Evolutionary conservation across 73 alveolate genomes (phyloP).

Genomic region (Paramecium tetraurelia): DNA sequence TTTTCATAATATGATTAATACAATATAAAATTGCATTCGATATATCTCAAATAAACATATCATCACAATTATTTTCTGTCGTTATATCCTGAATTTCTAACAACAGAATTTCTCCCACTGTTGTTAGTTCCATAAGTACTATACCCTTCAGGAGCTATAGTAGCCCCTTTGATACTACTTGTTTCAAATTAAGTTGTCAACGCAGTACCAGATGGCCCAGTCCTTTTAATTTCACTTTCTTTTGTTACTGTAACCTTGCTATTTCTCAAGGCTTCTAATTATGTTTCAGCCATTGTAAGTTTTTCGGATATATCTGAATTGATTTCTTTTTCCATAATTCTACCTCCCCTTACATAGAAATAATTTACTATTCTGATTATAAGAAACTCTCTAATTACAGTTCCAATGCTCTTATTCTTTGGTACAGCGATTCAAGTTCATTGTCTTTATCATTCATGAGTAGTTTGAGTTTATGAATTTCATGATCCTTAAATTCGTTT

Average conservation of each 20-base stretch:
- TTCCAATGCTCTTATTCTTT: constrained; percentile 4
- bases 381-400: not conserved
- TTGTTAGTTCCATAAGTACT: not conserved
- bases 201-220: not conserved
- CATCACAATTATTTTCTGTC: constrained; percentile 14
- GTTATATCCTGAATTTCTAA: not conserved
- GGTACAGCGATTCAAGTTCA: not conserved
- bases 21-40: not conserved
- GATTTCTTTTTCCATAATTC: constrained; percentile 14
- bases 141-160: not conserved
- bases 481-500: not conserved
- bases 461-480: not conserved
- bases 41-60: not conserved
- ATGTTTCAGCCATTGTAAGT: constrained; percentile 38
- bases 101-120: not conserved
- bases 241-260: not conserved
- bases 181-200: not conserved
- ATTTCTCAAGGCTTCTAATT: constrained; percentile 26
- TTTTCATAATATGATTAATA: not conserved
- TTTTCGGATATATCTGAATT: not conserved
- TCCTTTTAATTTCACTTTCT: not conserved
- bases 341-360: constrained; percentile 3
- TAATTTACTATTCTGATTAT: not conserved
- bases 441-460: constrained; percentile 7
- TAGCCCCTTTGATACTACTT: not conserved